These are phyloP conservation scores for Cichorium intybus DNA, from an alignment of 140 eudicot genomes.

Conservation along the genomic window DNA sequence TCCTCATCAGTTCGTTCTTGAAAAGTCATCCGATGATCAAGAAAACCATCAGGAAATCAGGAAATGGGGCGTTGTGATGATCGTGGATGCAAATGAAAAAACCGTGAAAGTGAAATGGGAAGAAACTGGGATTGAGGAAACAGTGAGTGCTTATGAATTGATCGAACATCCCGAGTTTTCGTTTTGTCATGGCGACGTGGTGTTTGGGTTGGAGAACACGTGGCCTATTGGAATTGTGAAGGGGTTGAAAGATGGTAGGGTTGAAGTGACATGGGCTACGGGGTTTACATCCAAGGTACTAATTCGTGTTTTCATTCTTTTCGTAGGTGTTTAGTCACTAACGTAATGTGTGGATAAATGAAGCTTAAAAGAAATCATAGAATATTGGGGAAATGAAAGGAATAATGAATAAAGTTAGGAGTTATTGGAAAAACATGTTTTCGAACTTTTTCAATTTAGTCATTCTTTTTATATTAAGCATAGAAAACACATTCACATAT, in stretches of 20 bases:
- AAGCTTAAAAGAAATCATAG: too few relatives aligned
- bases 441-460: too few relatives aligned
- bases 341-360: too few relatives aligned
- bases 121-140: conserved; percentile 42
- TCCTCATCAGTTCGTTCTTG: conserved; percentile 59
- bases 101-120: conserved; percentile 70
- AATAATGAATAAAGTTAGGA: too few relatives aligned
- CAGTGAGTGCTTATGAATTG: conserved; percentile 78
- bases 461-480: too few relatives aligned
- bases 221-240: conserved; percentile 46
- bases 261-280: conserved; percentile 63
- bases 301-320: too few relatives aligned
- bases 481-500: too few relatives aligned
- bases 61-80: conserved; percentile 66
- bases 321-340: too few relatives aligned
- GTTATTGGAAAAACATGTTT: too few relatives aligned
- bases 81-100: conserved; percentile 67
- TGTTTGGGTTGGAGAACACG: conserved; percentile 31
- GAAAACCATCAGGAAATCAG: conserved; percentile 28
- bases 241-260: conserved; percentile 40
- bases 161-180: conserved; percentile 70
- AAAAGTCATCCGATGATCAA: conserved; percentile 50
- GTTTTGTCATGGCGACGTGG: conserved; percentile 53
- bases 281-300: conserved; percentile 62
- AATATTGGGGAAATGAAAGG: too few relatives aligned